Evolutionary conservation across 2,329 filamentous ascomycete genomes (phyloP), one percentile per base, ranked within the genome.

Genomic region (Curvularia lunata): DNA sequence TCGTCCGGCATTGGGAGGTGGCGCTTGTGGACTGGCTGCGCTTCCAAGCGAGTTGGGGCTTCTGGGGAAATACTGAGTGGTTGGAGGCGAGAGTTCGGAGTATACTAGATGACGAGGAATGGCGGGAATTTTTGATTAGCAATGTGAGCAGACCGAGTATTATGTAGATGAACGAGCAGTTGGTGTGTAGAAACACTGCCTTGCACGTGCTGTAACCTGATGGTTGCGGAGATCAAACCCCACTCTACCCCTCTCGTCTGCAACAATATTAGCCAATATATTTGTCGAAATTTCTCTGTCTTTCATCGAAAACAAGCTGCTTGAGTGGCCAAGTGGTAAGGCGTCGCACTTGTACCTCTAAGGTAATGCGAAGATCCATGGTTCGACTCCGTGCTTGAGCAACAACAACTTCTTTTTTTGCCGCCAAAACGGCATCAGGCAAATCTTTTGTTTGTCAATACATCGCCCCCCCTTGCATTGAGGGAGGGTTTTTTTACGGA

Each of bases 1-100:
- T 90, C 16, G 68, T 82, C 5, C 73, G 82, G 19, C 87, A 90
- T 63, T 90, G 87, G 86, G 86, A 90, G 70, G 83, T 82, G 3
- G 87, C 88, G 0, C 71, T 90, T 3, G 86, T 90, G 0, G 88
- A 90, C 66, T 90, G 88, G 88, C 81, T 87, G 30, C 61, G 77
- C 4, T 79, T 79, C 40, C 77, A 79, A 49, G 76, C 75, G 2
- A 74, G 75, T 21, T 76, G 73, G 73, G 73, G 73, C 1, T 75
- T 76, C 37, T 76, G 73, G 73, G 73, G 73, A 0, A 74, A 76
- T 19, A 75, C 71, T 0, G 67, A 71, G 41, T 76, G 73, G 73
- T 54, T 76, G 19, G 73, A 75, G 34, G 71, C 72, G 42, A 63
- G 73, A 16, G 73, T 70, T 1, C 55, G 72, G 4, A 62, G 45